A percentile compares a stretch with the other conserved stretches of the same genome.
These are phyloP conservation scores for Vigna radiata DNA, from an alignment of 306 rosid genomes.

Conservation along the genomic window DNA sequence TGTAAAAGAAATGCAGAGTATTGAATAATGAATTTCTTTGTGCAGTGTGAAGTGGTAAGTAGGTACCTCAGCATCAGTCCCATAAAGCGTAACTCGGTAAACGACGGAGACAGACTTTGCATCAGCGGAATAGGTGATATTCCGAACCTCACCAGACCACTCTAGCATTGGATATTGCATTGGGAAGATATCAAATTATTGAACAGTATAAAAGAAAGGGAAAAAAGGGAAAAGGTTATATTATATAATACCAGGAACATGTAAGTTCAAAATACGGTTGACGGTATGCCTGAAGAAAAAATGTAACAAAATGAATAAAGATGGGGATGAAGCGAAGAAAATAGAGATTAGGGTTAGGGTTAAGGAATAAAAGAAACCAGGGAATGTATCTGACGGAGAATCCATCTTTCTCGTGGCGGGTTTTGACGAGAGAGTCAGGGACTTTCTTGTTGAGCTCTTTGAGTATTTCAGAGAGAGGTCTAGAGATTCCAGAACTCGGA, in stretches of 20 bases:
- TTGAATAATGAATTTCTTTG: background rate
- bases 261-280: conserved; percentile 79
- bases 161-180: conserved; percentile 47
- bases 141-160: conserved; percentile 89
- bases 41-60: background rate
- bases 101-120: conserved; percentile 80
- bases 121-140: conserved; percentile 66
- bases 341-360: conserved; percentile 18
- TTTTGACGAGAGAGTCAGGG: conserved; percentile 70
- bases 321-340: background rate
- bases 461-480: conserved; percentile 75
- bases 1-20: background rate
- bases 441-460: conserved; percentile 83
- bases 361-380: conserved; percentile 41
- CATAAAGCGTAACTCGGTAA: conserved; percentile 86
- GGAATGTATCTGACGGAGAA: conserved; percentile 71
- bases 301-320: background rate
- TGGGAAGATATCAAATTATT: background rate
- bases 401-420: conserved; percentile 62
- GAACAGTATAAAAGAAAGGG: background rate
- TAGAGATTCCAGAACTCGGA: conserved; percentile 66
- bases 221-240: background rate
- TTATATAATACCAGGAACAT: conserved; percentile 64
- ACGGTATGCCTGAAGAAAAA: conserved; percentile 65
- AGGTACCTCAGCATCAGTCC: conserved; percentile 85